Percentiles rank a stretch among this genome's conserved stretches.
Conservation (phyloP, 2,329 filamentous ascomycete species). For the Aciculosporium take region DNA sequence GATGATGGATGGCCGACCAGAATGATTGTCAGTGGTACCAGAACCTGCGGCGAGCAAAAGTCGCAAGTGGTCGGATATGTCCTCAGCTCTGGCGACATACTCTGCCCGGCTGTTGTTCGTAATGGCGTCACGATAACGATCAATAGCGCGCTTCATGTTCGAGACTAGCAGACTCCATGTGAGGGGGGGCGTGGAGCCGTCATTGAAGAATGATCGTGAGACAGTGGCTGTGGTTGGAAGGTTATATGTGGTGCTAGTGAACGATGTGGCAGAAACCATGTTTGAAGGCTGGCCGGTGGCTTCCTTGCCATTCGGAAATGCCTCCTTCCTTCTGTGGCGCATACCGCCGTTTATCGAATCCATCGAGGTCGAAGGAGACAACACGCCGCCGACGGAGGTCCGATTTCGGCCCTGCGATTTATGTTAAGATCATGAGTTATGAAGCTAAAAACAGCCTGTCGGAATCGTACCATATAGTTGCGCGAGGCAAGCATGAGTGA, state of each 20-base stretch:
- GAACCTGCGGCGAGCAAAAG: constrained; percentile 90
- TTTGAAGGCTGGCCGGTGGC: constrained; percentile 31
- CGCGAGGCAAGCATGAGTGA: constrained; percentile 52
- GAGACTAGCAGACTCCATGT: constrained; percentile 84
- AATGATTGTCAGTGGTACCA: constrained; percentile 96
- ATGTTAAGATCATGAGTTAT: not conserved
- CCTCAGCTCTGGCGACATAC: constrained; percentile 88
- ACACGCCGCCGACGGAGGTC: constrained; percentile 51
- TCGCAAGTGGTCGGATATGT: constrained; percentile 92
- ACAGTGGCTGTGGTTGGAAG: constrained; percentile 45
- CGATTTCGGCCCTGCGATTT: constrained; percentile 42
- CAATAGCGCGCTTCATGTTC: constrained; percentile 84
- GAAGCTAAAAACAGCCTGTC: not conserved
- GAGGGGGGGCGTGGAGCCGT: constrained; percentile 62
- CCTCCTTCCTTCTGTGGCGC: constrained; percentile 42
- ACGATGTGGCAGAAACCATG: constrained; percentile 46
- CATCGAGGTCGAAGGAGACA: constrained; percentile 82
- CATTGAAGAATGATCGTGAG: constrained; percentile 79
- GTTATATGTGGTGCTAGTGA: constrained; percentile 43
- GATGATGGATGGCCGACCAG: constrained; percentile 97
- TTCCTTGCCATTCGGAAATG: constrained; percentile 27
- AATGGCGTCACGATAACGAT: constrained; percentile 82
- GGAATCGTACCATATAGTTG: constrained; percentile 46
- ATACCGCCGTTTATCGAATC: constrained; percentile 66
- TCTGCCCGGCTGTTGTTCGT: constrained; percentile 70